phyloP scores from a whole-genome alignment of 192 early-diverging fungal genomes.

The Podila verticillata region DNA sequence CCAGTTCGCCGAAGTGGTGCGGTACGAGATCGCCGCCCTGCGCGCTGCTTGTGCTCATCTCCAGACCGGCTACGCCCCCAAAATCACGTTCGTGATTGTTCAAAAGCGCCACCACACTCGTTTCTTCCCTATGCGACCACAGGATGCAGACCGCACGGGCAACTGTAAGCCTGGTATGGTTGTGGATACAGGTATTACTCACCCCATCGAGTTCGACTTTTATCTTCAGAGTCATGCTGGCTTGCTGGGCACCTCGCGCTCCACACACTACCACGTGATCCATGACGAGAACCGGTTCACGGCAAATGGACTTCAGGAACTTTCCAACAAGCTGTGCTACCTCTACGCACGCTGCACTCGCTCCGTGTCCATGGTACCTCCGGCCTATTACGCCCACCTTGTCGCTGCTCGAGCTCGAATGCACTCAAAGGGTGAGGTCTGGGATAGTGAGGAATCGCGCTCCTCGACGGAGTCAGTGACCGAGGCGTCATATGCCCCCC shows the following conservation, averaged over 20 bases:
- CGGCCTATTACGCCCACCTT: slow-evolving; percentile 94
- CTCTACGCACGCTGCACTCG: slow-evolving; percentile 91
- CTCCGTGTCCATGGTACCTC: slow-evolving; percentile 85
- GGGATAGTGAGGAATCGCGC: too few relatives aligned
- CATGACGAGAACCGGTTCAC: slow-evolving; percentile 87
- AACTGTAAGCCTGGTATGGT: slow-evolving; percentile 89
- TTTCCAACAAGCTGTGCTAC: slow-evolving; percentile 92
- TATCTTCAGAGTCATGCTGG: slow-evolving; percentile 91
- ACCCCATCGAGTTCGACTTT: slow-evolving; percentile 89
- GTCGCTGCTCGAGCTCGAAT: slow-evolving; percentile 88
- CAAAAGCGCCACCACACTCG: slow-evolving; percentile 92
- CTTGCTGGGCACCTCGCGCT: slow-evolving; percentile 91
- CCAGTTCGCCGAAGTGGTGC: slow-evolving; percentile 79
- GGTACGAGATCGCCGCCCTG: slow-evolving; percentile 76
- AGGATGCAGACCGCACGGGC: slow-evolving; percentile 74
- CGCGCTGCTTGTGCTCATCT: slow-evolving; percentile 69
- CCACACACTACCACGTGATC: slow-evolving; percentile 92
- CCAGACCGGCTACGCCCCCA: slow-evolving; percentile 76
- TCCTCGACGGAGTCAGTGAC: too few relatives aligned
- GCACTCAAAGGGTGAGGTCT: slow-evolving; percentile 74
- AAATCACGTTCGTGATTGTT: slow-evolving; percentile 84
- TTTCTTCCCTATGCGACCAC: slow-evolving; percentile 77
- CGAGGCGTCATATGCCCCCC: too few relatives aligned
- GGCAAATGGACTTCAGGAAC: slow-evolving; percentile 82
- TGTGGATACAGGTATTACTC: slow-evolving; percentile 73